Evolutionary conservation across 2,329 filamentous ascomycete genomes (phyloP).

Genomic region (Xylaria sp.): DNA sequence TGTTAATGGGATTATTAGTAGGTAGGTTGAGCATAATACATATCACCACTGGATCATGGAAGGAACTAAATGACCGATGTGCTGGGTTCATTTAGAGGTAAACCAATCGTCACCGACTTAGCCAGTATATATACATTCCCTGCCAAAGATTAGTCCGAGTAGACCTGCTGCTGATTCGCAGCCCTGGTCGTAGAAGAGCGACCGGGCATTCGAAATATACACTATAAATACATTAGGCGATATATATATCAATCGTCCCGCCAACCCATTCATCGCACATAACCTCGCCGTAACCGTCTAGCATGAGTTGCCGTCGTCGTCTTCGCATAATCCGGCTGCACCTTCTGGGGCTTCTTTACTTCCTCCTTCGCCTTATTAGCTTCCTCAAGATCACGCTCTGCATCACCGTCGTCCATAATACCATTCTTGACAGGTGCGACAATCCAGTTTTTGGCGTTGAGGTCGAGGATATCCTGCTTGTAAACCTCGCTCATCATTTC

Average conservation of each 20-base stretch:
- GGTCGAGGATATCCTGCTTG: slow-evolving; percentile 38
- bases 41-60: background rate
- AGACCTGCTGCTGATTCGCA: background rate
- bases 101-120: background rate
- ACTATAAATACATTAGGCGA: slow-evolving; percentile 22
- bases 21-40: too few species aligned
- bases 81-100: background rate
- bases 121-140: background rate
- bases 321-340: background rate
- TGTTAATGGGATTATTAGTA: background rate
- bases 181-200: background rate
- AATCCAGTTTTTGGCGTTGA: slow-evolving; percentile 38
- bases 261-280: background rate
- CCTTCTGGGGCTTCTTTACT: slow-evolving; percentile 1
- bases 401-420: slow-evolving; percentile 38
- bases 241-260: slow-evolving; percentile 15
- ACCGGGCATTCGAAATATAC: background rate
- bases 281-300: slow-evolving; percentile 14
- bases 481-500: slow-evolving; percentile 40
- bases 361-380: slow-evolving; percentile 16
- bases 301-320: background rate
- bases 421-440: slow-evolving; percentile 35
- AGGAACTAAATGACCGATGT: background rate
- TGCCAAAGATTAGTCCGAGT: background rate
- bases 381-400: slow-evolving; percentile 38